Base-by-base conservation (phyloP, 2,329 filamentous ascomycete genomes). In the Xylariales sp. region DNA sequence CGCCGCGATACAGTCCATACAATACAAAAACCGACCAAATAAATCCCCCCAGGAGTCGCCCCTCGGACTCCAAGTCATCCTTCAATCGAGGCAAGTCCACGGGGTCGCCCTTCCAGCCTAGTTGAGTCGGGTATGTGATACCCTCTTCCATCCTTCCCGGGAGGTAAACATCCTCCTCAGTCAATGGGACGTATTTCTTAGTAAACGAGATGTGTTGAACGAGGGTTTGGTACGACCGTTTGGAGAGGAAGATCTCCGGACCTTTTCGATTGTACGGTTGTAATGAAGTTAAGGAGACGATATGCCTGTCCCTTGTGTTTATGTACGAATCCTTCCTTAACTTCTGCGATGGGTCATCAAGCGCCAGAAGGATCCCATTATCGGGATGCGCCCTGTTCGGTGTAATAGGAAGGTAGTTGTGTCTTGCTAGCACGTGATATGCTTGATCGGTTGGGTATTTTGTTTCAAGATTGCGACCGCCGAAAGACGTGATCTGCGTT, bases 401-500 rank as follows among this genome's bases (percentile, higher is more conserved):
- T 12, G 53, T 34, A 16, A 70, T 70, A 0, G 68, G 68, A 34
- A 70, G 68, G 46, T 70, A 55, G n/a, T 61, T 34, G 5, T 8
- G 41, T 41, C 65, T 62, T 12, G 48, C 46, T 3, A 8, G 5
- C 7, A 16, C 1, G 2, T 46, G 34, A 23, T 23, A 23, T 23
- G 23, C 23, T 23, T 23, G 23, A 23, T 23, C 23, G 14, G 9
- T 16, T 1, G 68, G 62, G 34, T 30, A 68, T 12, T 62, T 68
- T 0, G 34, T 34, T 63, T 58, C 65, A 16, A 70, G 62, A n/a
- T 68, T 58, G 2, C 18, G 8, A 10, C 65, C 65, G 23, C 55
- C 50, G 32, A 70, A 64, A 5, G 68, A 70, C 30, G 68, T 70
- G 39, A 70, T 52, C 68, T 70, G 45, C 55, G 18, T 64, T 60